Evolutionary conservation across 139 green algal species (phyloP).

Genomic region (Astrephomene gubernaculifera): DNA sequence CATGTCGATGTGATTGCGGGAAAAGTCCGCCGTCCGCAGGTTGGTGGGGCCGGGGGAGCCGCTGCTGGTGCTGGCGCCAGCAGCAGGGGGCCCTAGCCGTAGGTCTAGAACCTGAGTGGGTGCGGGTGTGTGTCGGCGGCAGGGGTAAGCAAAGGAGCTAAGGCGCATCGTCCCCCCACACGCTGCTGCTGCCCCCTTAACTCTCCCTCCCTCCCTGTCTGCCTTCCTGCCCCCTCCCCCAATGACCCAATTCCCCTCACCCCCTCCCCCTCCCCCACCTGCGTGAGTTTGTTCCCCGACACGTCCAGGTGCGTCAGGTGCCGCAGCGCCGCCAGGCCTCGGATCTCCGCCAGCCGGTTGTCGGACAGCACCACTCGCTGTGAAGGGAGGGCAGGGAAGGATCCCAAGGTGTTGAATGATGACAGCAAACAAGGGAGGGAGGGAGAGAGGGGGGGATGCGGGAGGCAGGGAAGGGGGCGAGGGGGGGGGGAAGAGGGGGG

Average conservation of each 20-base stretch:
- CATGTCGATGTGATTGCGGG: slow-evolving; percentile 51
- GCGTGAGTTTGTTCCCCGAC: slow-evolving; percentile 64
- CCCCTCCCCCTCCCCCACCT: slow-evolving; percentile 29
- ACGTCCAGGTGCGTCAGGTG: slow-evolving; percentile 65
- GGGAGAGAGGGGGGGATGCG: too few relatives aligned
- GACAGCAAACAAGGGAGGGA: too few relatives aligned
- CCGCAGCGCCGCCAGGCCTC: slow-evolving; percentile 47
- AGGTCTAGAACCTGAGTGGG: slow-evolving; percentile 55
- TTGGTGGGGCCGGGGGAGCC: slow-evolving; percentile 51
- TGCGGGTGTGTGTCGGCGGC: too few relatives aligned
- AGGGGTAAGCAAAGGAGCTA: background rate
- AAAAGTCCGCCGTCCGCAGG: slow-evolving; percentile 64
- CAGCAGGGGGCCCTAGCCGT: background rate
- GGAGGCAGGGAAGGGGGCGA: too few relatives aligned
- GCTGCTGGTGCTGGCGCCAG: too few relatives aligned
- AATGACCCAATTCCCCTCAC: background rate
- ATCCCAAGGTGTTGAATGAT: too few relatives aligned
- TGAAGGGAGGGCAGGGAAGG: too few relatives aligned
- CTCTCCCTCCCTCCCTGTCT: too few relatives aligned
- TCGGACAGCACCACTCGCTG: too few relatives aligned
- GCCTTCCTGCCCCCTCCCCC: background rate
- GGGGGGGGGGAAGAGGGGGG: too few relatives aligned
- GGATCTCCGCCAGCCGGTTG: slow-evolving; percentile 62
- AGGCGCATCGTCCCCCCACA: too few relatives aligned
- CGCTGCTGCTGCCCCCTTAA: too few relatives aligned